These are phyloP conservation scores for Fusarium nelsonii DNA, from an alignment of 2,329 filamentous ascomycete species.

Conservation along the genomic window DNA sequence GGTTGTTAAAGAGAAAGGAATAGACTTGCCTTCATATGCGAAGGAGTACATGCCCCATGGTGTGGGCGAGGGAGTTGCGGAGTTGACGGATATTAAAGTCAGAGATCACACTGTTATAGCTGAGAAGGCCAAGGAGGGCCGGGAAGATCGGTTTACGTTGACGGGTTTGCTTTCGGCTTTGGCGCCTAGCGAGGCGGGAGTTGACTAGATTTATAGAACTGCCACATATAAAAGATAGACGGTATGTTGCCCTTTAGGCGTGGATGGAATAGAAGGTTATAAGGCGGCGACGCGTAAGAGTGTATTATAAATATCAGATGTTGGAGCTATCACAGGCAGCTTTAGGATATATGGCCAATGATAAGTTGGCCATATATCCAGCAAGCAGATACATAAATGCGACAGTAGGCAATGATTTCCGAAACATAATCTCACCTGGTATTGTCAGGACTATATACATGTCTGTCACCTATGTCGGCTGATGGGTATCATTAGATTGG, in stretches of 20 bases:
- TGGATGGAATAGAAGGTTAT: not conserved
- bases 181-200: not conserved
- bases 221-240: not conserved
- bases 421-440: too few relatives aligned
- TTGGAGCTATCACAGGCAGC: not conserved
- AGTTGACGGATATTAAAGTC: constrained; percentile 19
- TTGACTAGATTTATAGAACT: not conserved
- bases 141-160: constrained; percentile 4
- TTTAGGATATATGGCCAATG: not conserved
- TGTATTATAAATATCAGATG: not conserved
- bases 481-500: too few relatives aligned
- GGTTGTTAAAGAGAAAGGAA: constrained; percentile 4
- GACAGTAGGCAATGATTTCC: too few relatives aligned
- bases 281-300: not conserved
- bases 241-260: not conserved
- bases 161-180: constrained; percentile 22
- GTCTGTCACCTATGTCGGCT: too few relatives aligned
- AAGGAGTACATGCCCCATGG: constrained; percentile 16
- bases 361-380: not conserved
- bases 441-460: too few relatives aligned
- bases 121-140: not conserved
- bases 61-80: not conserved
- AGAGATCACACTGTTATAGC: constrained; percentile 31
- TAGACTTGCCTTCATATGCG: constrained; percentile 21
- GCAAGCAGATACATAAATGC: too few relatives aligned